phyloP scores from a whole-genome alignment of 768 basidiomycete genomes.

The Suillus lakei region DNA sequence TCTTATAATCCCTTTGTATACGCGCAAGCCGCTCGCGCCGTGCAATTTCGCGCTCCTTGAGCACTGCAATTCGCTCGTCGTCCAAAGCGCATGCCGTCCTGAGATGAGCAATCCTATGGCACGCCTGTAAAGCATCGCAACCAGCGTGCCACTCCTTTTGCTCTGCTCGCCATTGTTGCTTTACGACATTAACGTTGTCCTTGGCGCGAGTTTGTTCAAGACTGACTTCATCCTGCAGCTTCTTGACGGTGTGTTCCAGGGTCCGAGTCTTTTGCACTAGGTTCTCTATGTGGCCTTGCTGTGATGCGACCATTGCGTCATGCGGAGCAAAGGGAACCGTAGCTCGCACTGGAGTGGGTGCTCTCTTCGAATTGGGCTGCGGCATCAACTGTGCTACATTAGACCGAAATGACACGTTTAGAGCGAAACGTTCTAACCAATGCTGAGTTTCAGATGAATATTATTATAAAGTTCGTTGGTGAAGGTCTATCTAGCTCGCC shows the following conservation, averaged over 20 bases:
- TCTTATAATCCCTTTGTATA: conserved; percentile 67
- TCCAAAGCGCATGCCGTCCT: conserved; percentile 58
- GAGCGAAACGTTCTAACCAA: background rate
- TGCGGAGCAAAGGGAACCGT: conserved; percentile 32
- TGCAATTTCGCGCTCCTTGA: conserved; percentile 57
- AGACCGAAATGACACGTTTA: background rate
- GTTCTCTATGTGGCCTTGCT: conserved; percentile 73
- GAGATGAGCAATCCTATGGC: conserved; percentile 69
- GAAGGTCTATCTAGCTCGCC: background rate
- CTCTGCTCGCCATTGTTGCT: conserved; percentile 54
- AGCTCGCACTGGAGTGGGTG: conserved; percentile 12
- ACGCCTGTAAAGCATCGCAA: conserved; percentile 64
- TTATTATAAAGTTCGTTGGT: background rate
- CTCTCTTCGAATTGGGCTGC: conserved; percentile 6
- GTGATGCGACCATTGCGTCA: conserved; percentile 59
- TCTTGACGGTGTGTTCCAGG: conserved; percentile 63
- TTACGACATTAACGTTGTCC: conserved; percentile 26
- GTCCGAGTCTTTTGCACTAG: conserved; percentile 71
- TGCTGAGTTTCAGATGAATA: background rate
- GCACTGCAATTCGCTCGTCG: conserved; percentile 51
- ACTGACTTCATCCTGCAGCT: conserved; percentile 53
- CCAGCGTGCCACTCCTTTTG: conserved; percentile 63
- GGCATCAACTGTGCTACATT: conserved; percentile 4
- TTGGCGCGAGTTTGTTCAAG: conserved; percentile 48
- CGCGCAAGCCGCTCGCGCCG: conserved; percentile 62